Base-by-base conservation (phyloP, 305 asterid genomes). In the Fraxinus nigra region DNA sequence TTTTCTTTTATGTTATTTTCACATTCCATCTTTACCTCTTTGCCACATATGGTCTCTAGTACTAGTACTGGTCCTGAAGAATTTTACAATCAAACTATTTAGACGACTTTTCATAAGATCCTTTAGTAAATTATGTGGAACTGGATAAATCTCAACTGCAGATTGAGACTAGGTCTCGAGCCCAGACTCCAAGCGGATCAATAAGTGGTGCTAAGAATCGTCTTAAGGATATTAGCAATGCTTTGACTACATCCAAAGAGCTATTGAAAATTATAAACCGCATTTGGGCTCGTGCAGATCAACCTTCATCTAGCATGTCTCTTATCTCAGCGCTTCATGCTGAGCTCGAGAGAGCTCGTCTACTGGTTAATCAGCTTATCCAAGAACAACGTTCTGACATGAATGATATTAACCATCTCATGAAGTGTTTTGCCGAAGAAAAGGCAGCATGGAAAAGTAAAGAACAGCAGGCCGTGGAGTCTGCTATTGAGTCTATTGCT, bases 331-430 rank as follows among this genome's bases (percentile, higher is more conserved):
- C 99, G 11, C 95, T 95, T 72, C 97, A 95, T 79, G 87, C 95
- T 1, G 99, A 95, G 92, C 98, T 95, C 8, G 99, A 95, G 89
- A 85, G 99, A 78, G 98, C 98, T 46, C 98, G 98, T 43, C 86
- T 94, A 16, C 98, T 89, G 83, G 97, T 93, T 37, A 95, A 95
- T 78, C 96, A 94, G 79, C 87, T 92, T 5, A 89, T 95, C 88
- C 98, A 91, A 72, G 99, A 94, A 75, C 94, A 91, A 32, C 89
- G 89, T 2, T 84, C 88, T 0, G 95, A 90, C 69, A 92, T 89
- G 75, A 85, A 83, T 20, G 99, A 94, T 81, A 82, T 92, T 20
- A 87, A 78, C 86, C 88, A 91, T 76, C 89, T 95, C 82, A 86
- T 92, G 81, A 95, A 95, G 80, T 88, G 92, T 83, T 92, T 91